Evolutionary conservation across 768 basidiomycete species (phyloP), one percentile per base, ranked within the genome.

Genomic region (Bullera alba): DNA sequence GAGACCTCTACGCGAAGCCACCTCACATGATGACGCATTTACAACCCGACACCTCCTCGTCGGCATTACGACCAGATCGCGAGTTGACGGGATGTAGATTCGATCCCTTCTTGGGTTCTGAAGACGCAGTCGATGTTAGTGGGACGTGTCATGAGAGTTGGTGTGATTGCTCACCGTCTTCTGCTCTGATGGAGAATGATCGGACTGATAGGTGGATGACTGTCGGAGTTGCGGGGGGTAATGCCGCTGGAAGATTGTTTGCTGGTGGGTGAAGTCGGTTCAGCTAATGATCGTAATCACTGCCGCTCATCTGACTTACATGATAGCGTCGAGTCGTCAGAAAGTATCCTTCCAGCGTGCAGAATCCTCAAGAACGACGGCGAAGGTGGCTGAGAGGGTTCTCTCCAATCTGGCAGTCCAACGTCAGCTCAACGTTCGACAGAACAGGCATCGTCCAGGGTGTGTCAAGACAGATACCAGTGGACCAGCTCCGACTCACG

Each of bases 1-100:
- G 12, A 22, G 8, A 41, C 8, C 21, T 19, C 21, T 41, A 10
- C 8, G 10, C 19, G 42, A 10, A 44, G 19, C 2, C 27, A 12
- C 50, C 29, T 52, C 30, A 71, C 67, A 69, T 68, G 58, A 71
- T 67, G 15, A 64, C 42, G 50, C 70, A 71, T 42, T 67, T 67
- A 50, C 70, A 71, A 19, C 70, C 70, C 5, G 63, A 61, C 2
- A 56, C 60, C 28, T 57, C 50, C 2, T 64, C 62, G n/a, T 48
- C 56, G 46, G 16, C 32, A 42, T 10, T 54, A 17, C 32, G 42
- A 34, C 51, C 23, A 16, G 53, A 39, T 21, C 49, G 21, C 39
- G 50, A 60, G 38, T 36, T 45, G 38, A 49, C 48, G 36, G 48
- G 50, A 38, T 41, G 45, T n/a, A 54, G 27, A n/a, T 52, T 43